Base-by-base conservation (phyloP, 805 yeast genomes). In the Pichia phayaonensis region DNA sequence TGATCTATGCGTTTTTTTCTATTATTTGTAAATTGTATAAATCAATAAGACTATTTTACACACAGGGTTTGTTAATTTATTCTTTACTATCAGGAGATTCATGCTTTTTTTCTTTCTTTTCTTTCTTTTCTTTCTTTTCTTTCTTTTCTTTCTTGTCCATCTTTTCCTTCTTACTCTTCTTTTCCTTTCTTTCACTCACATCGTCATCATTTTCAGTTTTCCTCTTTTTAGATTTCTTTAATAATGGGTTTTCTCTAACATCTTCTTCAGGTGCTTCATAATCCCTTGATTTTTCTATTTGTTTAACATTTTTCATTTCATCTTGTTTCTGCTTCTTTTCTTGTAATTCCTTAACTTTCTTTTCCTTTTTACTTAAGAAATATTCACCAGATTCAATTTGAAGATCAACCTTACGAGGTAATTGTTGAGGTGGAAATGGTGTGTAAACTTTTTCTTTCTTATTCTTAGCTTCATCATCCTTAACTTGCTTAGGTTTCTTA, bases 351-450 rank as follows among this genome's bases (percentile, higher is more conserved):
- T 79, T 83, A 58, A 74, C 71, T 53, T 80, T 84, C 74, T 88
- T 89, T 62, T 90, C 96, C 61, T 74, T 80, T 73, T 88, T 86
- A 54, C 89, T 86, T 72, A 94, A 75, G 80, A 94, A 94, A 72
- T 89, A 94, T 69, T 94, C 99, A 80, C 99, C 99, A 74, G 95
- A 83, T 70, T 94, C 99, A 69, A 94, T 90, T 73, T 90, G 95
- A 66, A 90, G 73, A 79, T 94, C 99, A 69, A 94, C 76, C 86
- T 94, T 90, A 75, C 98, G 85, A 64, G 98, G 99, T 58, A 81
- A 80, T 71, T 88, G 99, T 47, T 88, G 86, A 60, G 99, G 98
- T 72, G 99, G 99, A 90, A 94, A 94, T 65, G 99, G 98, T 34
- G 99, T 94, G 79, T 92, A 92, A 4, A 81, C 83, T 70, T 84